Evolutionary conservation across 352 stramenopile species (phyloP), one percentile per base, ranked within the genome.

Genomic region (Lagenidium sp.): DNA sequence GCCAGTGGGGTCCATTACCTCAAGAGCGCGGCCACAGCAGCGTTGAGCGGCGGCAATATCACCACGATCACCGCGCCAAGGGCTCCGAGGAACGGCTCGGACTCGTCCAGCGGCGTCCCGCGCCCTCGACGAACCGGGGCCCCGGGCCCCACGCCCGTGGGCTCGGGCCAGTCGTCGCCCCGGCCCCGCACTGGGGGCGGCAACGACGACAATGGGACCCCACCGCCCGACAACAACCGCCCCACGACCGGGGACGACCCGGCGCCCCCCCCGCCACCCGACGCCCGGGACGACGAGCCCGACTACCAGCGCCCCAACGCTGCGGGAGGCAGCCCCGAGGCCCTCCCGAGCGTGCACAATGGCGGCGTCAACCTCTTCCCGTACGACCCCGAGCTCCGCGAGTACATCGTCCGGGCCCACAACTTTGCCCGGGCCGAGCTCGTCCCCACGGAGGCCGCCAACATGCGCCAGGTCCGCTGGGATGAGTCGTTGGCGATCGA

Each of bases 401-500:
- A 62, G 34, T 66, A 63, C 46, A 65, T 69, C n/a, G 52, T 69
- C 1, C 28, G 63, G 24, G 35, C 45, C 16, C 60, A 69, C 48
- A 69, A 69, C 52, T 57, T 37, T 25, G 60, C 60, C 16, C 55
- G 60, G 15, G 55, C 55, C 1, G 50, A 31, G 6, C 40, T 66
- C 37, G 45, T 53, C 21, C 60, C 60, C 6, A 41, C 37, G 8
- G 34, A 53, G 24, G 60, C 55, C 2, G 51, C 60, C n/a, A 69
- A 69, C 56, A 69, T 69, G 60, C 60, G 60, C 12, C 44, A 66
- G 29, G 36, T 69, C 11, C 26, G 36, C 16, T 69, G 60, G 60
- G 42, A 66, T 36, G 60, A 69, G 18, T 42, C 44, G 20, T 56
- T 69, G 21, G 60, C 60, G 31, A 63, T 69, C 39, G 60, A 69